phyloP scores from a whole-genome alignment of 148 eudicot species.

The Heliosperma pusillum region DNA sequence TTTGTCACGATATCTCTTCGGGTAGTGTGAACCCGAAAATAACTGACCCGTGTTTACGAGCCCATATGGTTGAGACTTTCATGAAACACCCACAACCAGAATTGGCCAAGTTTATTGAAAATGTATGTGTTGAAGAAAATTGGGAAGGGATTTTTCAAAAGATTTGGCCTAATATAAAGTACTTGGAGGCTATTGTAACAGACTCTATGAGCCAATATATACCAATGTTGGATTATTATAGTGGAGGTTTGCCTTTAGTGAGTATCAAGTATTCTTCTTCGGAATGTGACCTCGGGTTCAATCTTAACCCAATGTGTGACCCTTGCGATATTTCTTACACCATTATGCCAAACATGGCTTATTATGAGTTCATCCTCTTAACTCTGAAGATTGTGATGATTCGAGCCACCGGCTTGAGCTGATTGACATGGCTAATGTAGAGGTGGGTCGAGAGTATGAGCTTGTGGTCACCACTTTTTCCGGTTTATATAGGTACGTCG shows the following conservation, averaged over 20 bases:
- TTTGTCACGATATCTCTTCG: constrained; percentile 1
- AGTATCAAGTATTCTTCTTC: not conserved
- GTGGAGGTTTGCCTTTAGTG: constrained; percentile 1
- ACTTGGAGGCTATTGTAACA: not conserved
- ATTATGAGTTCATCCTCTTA: constrained; percentile 74
- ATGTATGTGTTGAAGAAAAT: not conserved
- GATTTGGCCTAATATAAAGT: constrained; percentile 11
- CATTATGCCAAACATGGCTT: constrained; percentile 79
- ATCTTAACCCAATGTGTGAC: constrained; percentile 52
- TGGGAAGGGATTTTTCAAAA: not conserved
- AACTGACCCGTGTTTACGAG: not conserved
- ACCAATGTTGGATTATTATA: constrained; percentile 1
- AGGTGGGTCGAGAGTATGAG: constrained; percentile 70
- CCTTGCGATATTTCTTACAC: constrained; percentile 66
- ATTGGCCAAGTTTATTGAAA: not conserved
- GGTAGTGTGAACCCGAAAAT: not conserved
- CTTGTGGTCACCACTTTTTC: constrained; percentile 55
- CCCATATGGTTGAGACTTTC: constrained; percentile 1
- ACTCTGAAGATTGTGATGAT: constrained; percentile 3
- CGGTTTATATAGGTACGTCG: constrained; percentile 6
- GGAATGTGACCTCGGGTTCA: constrained; percentile 41
- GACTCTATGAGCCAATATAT: constrained; percentile 9
- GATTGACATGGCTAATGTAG: constrained; percentile 52
- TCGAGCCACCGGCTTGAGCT: constrained; percentile 17
- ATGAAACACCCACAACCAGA: not conserved